phyloP scores from a whole-genome alignment of 129 eudicot genomes.

The Ambrosia trifida region DNA sequence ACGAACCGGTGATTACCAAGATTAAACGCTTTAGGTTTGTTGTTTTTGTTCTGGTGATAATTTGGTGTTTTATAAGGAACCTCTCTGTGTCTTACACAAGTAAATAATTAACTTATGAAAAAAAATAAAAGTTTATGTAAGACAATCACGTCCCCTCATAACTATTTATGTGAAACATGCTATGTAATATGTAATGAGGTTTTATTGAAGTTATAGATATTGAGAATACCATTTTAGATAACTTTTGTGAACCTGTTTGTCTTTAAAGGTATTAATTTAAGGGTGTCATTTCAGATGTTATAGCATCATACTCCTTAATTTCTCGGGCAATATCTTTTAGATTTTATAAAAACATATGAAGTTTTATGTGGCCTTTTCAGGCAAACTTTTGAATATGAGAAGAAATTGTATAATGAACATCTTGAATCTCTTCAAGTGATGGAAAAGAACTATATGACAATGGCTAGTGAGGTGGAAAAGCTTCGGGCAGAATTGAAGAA shows the following conservation, averaged over 20 bases:
- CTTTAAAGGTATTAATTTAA: neutral
- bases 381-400: slow-evolving; percentile 84
- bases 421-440: slow-evolving; percentile 97
- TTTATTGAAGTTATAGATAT: neutral
- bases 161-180: neutral
- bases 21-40: too few species aligned
- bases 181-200: neutral
- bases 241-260: neutral
- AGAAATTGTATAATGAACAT: slow-evolving; percentile 80
- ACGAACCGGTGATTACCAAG: too few species aligned
- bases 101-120: too few species aligned
- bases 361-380: slow-evolving; percentile 41
- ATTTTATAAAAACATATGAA: neutral
- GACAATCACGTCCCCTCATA: too few species aligned
- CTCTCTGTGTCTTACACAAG: neutral
- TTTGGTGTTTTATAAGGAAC: too few species aligned
- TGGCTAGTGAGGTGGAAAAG: slow-evolving; percentile 95
- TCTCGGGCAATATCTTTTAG: neutral
- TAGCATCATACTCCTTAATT: neutral
- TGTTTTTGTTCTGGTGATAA: too few species aligned
- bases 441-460: slow-evolving; percentile 90
- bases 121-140: too few species aligned
- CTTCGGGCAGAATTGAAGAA: slow-evolving; percentile 74
- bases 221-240: neutral
- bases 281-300: neutral